A percentile compares a stretch with the other conserved stretches of the same genome.
phyloP scores from a whole-genome alignment of 805 yeast genomes.

The Sugiyamaella floridensis region DNA sequence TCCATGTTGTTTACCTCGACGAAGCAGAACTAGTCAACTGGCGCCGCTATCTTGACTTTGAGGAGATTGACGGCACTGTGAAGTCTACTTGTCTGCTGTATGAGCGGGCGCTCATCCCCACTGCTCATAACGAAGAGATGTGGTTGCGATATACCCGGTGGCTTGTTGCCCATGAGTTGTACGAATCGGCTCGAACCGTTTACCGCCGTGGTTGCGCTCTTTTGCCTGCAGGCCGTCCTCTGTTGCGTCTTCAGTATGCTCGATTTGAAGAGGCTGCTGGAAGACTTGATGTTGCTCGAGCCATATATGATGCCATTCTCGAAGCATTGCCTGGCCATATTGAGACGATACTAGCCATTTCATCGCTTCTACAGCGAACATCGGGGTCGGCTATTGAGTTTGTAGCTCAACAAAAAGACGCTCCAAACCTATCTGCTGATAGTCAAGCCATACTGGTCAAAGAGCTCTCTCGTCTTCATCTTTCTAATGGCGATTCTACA shows the following conservation, averaged over 20 bases:
- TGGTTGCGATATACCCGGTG: slow-evolving; percentile 68
- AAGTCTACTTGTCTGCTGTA: slow-evolving; percentile 42
- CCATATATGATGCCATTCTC: slow-evolving; percentile 23
- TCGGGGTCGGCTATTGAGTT: neutral
- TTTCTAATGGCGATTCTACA: neutral
- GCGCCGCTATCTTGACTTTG: slow-evolving; percentile 55
- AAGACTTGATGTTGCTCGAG: slow-evolving; percentile 22
- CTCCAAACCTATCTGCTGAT: neutral
- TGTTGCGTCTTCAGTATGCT: slow-evolving; percentile 28
- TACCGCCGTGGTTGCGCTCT: slow-evolving; percentile 47
- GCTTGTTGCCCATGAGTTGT: slow-evolving; percentile 33
- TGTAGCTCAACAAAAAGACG: neutral
- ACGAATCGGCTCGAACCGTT: slow-evolving; percentile 34
- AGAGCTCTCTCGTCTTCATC: neutral
- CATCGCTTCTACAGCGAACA: slow-evolving; percentile 1
- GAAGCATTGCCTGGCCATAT: slow-evolving; percentile 25
- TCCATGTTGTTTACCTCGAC: slow-evolving; percentile 43
- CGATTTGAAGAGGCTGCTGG: slow-evolving; percentile 25
- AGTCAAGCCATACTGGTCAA: slow-evolving; percentile 6
- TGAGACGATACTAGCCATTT: slow-evolving; percentile 23
- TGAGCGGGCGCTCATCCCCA: slow-evolving; percentile 54
- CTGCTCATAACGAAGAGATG: slow-evolving; percentile 48
- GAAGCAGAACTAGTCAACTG: slow-evolving; percentile 46
- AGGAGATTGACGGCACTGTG: slow-evolving; percentile 31
- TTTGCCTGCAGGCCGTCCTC: slow-evolving; percentile 24